Evolutionary conservation across 169 alveolate genomes (phyloP).

Genomic region (Toxoplasma gondii): DNA sequence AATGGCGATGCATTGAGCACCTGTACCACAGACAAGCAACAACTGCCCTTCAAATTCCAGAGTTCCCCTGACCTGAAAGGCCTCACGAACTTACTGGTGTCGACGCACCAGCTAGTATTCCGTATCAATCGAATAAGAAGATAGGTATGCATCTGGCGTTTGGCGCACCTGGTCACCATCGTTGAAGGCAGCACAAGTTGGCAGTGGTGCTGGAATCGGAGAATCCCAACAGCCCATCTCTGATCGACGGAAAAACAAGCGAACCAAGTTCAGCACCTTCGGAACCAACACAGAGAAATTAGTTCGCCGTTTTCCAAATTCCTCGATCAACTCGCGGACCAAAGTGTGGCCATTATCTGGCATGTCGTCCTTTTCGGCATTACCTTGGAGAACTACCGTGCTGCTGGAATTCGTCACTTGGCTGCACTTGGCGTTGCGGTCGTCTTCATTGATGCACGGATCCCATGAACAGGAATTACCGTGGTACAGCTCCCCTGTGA

Average conservation of each 20-base stretch:
- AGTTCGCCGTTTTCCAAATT: constrained; percentile 21
- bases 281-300: constrained; percentile 15
- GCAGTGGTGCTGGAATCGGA: not conserved
- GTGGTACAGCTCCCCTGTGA: not conserved
- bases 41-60: no score
- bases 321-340: constrained; percentile 29
- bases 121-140: not conserved
- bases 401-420: not conserved
- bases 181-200: constrained; percentile 21
- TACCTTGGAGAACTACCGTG: not conserved
- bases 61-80: no score
- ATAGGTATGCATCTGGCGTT: not conserved
- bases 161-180: not conserved
- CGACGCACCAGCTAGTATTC: no score
- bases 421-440: not conserved
- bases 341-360: not conserved
- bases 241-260: not conserved
- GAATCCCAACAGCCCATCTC: not conserved
- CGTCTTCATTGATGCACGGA: not conserved
- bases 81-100: no score
- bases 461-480: not conserved
- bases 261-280: constrained; percentile 2
- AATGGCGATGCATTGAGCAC: no score
- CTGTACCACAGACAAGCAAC: no score
- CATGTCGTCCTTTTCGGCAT: no score